Percentiles rank a stretch among this genome's conserved stretches.
These are phyloP conservation scores for Cryptococcus floricola DNA, from an alignment of 1,284 basidiomycete species.

Conservation along the genomic window DNA sequence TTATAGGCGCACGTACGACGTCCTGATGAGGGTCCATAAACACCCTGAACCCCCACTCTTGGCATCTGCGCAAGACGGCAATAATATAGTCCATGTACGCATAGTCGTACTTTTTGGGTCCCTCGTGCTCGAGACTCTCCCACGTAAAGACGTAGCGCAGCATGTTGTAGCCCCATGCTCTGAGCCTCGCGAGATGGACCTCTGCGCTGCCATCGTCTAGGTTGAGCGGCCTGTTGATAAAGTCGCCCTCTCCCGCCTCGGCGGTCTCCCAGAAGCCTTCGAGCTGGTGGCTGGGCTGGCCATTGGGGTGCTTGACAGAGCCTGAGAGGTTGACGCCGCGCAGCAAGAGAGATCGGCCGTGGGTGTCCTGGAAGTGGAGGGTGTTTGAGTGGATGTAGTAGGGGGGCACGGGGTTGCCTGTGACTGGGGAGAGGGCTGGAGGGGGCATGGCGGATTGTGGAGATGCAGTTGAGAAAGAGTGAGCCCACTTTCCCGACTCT, in stretches of 20 bases:
- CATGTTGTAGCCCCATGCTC: conserved; percentile 92
- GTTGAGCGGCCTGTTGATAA: conserved; percentile 72
- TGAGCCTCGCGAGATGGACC: conserved; percentile 73
- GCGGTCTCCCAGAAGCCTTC: conserved; percentile 87
- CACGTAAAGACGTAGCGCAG: conserved; percentile 89
- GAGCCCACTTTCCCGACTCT: too few species aligned
- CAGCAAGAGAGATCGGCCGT: conserved; percentile 77
- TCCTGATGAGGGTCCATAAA: conserved; percentile 98
- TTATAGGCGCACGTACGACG: conserved; percentile 59
- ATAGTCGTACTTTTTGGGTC: conserved; percentile 88
- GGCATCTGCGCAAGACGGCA: conserved; percentile 79
- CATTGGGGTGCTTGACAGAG: conserved; percentile 75
- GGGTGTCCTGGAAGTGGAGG: conserved; percentile 75
- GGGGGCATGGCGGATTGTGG: conserved; percentile 31
- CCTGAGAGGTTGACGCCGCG: conserved; percentile 92
- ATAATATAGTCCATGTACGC: conserved; percentile 92
- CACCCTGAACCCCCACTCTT: conserved; percentile 89
- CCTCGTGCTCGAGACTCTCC: conserved; percentile 90
- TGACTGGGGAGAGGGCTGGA: conserved; percentile 61
- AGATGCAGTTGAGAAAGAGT: too few species aligned
- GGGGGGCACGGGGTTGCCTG: conserved; percentile 55
- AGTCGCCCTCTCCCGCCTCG: conserved; percentile 65
- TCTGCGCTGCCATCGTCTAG: conserved; percentile 54
- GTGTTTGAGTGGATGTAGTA: conserved; percentile 61
- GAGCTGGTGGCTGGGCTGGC: conserved; percentile 62